Evolutionary conservation across 306 rosid genomes (phyloP), one percentile per base, ranked within the genome.

Genomic region (Benincasa hispida): DNA sequence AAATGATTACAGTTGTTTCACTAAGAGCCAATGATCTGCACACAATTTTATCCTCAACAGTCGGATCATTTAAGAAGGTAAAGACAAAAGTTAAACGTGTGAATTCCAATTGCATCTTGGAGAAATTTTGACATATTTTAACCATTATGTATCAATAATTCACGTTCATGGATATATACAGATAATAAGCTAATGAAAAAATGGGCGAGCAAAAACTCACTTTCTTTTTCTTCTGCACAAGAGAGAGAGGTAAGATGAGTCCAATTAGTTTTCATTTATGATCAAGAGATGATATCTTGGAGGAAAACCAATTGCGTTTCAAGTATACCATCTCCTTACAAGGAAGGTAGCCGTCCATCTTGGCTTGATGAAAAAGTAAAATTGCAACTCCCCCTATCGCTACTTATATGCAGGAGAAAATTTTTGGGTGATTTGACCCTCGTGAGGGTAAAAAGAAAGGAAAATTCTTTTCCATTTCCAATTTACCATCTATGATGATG

Each of bases 251-350:
- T 5, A 48, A 47, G 42, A 72, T 72, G 76, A 28, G 41, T 72
- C 76, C 76, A 72, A 70, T 72, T 69, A 69, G 37, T 72, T 48
- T 45, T 48, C 76, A 72, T 45, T 45, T 47, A 48, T 72, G 76
- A 72, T 72, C 58, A 72, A 72, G 41, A 24, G 74, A 68, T 2
- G 54, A 42, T 28, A 72, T 27, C 59, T 47, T 45, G 59, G 41
- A 72, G 76, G 42, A 51, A 70, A 77, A 82, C 79, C 57, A 81
- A 74, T 79, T 68, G 86, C 86, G 85, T 85, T 79, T 85, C 81
- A 76, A 77, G 60, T 87, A 85, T 83, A 77, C 84, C 85, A 87
- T 82, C 82, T 83, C 56, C 57, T 24, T 85, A 90, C 90, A 86
- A 34, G 75, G 76, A 84, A 73, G 79, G 84, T 76, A 79, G 57